Percentiles rank a stretch among this genome's conserved stretches.
phyloP scores from a whole-genome alignment of 805 yeast species.

The Kuraishia molischiana region DNA sequence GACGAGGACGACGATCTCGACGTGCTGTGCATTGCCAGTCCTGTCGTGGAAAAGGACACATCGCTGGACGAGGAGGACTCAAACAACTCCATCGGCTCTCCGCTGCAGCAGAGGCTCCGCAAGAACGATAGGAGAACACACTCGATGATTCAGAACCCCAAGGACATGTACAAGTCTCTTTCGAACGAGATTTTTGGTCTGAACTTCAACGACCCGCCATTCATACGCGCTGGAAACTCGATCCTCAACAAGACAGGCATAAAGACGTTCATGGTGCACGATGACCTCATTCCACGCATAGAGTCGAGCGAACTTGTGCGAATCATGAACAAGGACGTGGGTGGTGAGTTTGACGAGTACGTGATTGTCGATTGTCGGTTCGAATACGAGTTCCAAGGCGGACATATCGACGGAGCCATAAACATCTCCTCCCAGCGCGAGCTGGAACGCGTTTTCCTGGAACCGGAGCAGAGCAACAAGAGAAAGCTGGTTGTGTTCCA shows the following conservation, averaged over 20 bases:
- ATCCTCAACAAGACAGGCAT: constrained; percentile 21
- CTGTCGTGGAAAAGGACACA: neutral
- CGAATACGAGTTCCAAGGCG: constrained; percentile 86
- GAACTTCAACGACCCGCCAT: neutral
- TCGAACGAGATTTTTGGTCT: neutral
- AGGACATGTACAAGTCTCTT: constrained; percentile 1
- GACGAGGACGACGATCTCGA: neutral
- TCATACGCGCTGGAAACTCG: constrained; percentile 9
- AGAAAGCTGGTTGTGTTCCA: constrained; percentile 68
- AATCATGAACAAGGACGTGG: constrained; percentile 43
- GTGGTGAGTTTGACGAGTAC: constrained; percentile 42
- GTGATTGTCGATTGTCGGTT: constrained; percentile 82
- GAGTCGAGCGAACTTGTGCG: constrained; percentile 45
- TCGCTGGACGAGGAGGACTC: neutral
- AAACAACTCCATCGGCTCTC: constrained; percentile 1
- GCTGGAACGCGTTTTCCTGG: constrained; percentile 47
- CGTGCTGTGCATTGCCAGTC: constrained; percentile 1
- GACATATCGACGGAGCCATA: constrained; percentile 79
- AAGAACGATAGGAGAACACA: constrained; percentile 2
- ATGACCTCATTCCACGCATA: constrained; percentile 66
- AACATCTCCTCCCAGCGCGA: constrained; percentile 66
- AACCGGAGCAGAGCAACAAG: constrained; percentile 9
- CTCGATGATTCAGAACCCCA: constrained; percentile 2
- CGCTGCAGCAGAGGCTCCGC: constrained; percentile 1
- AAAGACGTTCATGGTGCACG: constrained; percentile 31